Evolutionary conservation across 2,329 filamentous ascomycete species (phyloP).

Genomic region (Apiospora marii): DNA sequence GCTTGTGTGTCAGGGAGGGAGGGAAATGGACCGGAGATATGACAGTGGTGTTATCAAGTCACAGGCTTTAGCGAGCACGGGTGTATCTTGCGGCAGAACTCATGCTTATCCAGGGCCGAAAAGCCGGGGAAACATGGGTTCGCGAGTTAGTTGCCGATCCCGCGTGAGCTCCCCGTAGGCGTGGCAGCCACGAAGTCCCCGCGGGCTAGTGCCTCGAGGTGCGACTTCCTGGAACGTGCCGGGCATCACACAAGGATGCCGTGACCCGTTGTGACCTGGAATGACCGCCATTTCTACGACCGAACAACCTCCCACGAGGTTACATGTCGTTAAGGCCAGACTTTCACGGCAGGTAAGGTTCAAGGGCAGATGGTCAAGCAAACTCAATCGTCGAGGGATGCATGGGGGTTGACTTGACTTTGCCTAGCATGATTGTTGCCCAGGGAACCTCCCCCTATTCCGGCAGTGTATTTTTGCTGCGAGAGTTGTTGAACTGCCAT

Average conservation of each 20-base stretch:
- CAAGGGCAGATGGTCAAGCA: not conserved
- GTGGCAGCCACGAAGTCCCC: not conserved
- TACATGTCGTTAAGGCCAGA: not conserved
- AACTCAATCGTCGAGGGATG: not conserved
- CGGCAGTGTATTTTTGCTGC: not conserved
- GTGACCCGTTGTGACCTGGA: constrained; percentile 16
- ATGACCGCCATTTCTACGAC: not conserved
- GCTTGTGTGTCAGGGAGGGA: no score
- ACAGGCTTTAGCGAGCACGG: no score
- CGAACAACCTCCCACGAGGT: not conserved
- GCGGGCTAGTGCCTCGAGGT: not conserved
- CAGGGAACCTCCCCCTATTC: not conserved
- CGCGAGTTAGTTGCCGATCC: not conserved
- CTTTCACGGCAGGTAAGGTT: constrained; percentile 3
- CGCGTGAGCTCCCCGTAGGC: not conserved
- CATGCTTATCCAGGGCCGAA: not conserved
- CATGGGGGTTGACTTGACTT: not conserved
- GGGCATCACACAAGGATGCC: constrained; percentile 13
- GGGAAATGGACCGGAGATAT: not conserved
- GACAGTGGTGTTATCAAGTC: no score
- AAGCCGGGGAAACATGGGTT: not conserved
- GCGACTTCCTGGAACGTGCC: constrained; percentile 3
- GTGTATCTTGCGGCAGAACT: not conserved
- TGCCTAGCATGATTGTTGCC: not conserved
- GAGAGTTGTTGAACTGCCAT: not conserved